Evolutionary conservation across 148 eudicot species (phyloP).

Genomic region (Fagopyrum esculentum): DNA sequence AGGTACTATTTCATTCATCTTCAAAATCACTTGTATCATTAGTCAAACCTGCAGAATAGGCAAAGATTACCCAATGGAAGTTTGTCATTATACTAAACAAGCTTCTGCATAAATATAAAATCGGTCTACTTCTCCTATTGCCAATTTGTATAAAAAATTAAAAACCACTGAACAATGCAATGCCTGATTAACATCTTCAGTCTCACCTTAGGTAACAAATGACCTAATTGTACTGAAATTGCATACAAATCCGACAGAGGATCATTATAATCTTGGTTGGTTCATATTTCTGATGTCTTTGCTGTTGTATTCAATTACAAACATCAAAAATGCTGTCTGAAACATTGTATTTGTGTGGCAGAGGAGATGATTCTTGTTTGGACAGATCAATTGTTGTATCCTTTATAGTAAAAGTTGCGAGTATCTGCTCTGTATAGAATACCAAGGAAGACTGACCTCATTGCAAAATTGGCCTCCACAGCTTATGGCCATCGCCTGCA

Average conservation of each 20-base stretch:
- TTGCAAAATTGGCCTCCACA: neutral
- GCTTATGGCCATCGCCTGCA: constrained; percentile 1
- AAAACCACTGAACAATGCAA: neutral
- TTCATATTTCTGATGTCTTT: neutral
- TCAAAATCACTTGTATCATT: neutral
- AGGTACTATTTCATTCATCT: neutral
- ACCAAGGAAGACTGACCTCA: neutral
- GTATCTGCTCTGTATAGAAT: constrained; percentile 10
- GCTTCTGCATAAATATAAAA: neutral
- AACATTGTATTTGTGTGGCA: constrained; percentile 2
- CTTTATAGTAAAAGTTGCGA: neutral
- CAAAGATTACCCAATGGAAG: neutral
- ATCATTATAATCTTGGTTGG: neutral
- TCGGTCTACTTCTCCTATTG: neutral
- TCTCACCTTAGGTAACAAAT: neutral
- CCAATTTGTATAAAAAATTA: neutral
- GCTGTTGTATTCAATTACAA: neutral
- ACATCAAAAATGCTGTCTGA: neutral
- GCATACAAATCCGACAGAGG: neutral
- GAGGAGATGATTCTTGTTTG: neutral
- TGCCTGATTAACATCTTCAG: neutral
- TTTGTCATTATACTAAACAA: no score
- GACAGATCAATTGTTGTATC: constrained; percentile 10
- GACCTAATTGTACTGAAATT: neutral
- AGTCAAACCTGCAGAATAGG: neutral